Base-by-base conservation (phyloP, 257 asterid genomes). In the Oldenlandia corymbosa region DNA sequence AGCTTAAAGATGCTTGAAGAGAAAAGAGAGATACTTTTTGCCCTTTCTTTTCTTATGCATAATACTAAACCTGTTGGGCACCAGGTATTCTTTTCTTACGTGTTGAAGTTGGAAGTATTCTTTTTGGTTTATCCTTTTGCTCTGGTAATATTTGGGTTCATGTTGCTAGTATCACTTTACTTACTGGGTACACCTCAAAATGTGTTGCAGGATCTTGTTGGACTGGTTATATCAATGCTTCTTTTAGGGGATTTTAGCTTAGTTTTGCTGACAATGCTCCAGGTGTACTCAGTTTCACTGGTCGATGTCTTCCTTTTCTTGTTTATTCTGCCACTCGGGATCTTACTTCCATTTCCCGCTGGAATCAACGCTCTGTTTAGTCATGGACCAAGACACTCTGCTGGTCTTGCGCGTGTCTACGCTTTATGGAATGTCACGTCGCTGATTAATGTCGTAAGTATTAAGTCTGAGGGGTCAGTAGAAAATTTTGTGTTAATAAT, bases 171-270 rank as follows among this genome's bases (percentile, higher is more conserved):
- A n/a, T n/a, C n/a, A n/a, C 14, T 18, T 42, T 21, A 46, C n/a
- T 56, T 41, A 37, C 51, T 68, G 62, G 47, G 45, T n/a, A 12
- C 36, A 54, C 10, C 36, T 60, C 47, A 6, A 18, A 36, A 60
- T 50, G 51, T 46, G 21, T 31, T 80, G 88, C 96, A 90, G 99
- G 97, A 93, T 83, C 94, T 93, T 75, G 99, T 93, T 42, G 99
- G 99, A 57, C 74, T 90, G 89, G 88, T 90, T 67, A 84, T 93
- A 68, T 93, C 97, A 37, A 80, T 93, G 79, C 85, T 93, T 77
- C 97, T 93, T 71, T 84, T 90, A 58, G 99, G 97, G 62, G 99
- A 93, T 80, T 90, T 93, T 81, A 90, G 99, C 81, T 79, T 93
- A 68, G 96, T 93, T 60, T 79, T 93, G 91, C 94, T 93, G 70